Conservation (phyloP, 805 yeast genomes). For the Yamadazyma ubonensis region DNA sequence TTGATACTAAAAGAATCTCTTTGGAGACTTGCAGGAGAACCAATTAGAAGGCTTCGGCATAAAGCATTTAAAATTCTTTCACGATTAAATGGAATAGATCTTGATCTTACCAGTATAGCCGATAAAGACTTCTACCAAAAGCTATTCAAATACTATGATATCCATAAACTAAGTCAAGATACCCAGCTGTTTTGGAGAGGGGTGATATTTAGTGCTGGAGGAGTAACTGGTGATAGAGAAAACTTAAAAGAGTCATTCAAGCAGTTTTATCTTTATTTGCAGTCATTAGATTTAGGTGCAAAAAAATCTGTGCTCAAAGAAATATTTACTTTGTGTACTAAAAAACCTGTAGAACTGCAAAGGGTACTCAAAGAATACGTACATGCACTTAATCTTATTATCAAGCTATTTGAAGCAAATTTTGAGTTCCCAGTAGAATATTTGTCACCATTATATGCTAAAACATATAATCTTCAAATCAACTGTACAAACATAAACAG, state of each 20-base stretch:
- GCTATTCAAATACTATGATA: conserved; percentile 8
- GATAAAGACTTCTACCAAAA: conserved; percentile 5
- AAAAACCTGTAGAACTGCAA: conserved; percentile 11
- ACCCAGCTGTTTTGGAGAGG: conserved; percentile 54
- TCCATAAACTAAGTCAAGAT: not conserved
- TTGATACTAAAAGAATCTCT: not conserved
- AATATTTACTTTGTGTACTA: conserved; percentile 21
- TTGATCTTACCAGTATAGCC: not conserved
- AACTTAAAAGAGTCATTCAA: conserved; percentile 45
- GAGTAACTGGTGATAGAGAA: conserved; percentile 47
- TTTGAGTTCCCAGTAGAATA: conserved; percentile 31
- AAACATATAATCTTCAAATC: conserved; percentile 57
- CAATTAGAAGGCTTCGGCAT: conserved; percentile 53
- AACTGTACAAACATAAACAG: conserved; percentile 42
- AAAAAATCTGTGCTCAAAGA: conserved; percentile 14
- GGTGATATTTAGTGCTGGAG: conserved; percentile 53
- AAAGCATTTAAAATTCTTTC: conserved; percentile 37
- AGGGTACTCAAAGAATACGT: conserved; percentile 21
- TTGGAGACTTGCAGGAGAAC: conserved; percentile 58
- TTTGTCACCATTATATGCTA: conserved; percentile 39
- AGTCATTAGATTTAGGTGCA: conserved; percentile 1
- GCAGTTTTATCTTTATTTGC: conserved; percentile 22
- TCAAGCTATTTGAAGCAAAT: conserved; percentile 41
- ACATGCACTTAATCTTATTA: conserved; percentile 28
- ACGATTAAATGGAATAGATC: not conserved